phyloP scores from a whole-genome alignment of 306 rosid species.

The Cucumis hystrix region DNA sequence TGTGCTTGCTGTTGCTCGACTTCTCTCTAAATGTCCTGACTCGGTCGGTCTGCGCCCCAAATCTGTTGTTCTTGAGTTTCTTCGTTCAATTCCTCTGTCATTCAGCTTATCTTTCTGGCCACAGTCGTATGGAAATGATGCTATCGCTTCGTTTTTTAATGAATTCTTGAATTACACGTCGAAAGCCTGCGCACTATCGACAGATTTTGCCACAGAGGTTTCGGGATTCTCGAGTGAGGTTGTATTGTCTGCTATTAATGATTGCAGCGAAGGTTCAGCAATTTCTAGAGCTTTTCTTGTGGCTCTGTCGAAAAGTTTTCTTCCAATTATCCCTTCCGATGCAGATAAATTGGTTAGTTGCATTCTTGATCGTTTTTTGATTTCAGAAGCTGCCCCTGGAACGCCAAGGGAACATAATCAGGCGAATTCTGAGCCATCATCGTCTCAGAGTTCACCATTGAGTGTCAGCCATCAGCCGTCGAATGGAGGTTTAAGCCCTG shows the following conservation, averaged over 20 bases:
- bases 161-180: constrained; percentile 48
- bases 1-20: constrained; percentile 66
- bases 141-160: constrained; percentile 43
- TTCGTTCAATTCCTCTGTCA: constrained; percentile 56
- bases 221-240: constrained; percentile 48
- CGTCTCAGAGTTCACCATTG: constrained; percentile 77
- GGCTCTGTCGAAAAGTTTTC: constrained; percentile 50
- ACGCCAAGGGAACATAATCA: constrained; percentile 31
- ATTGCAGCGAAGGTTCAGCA: constrained; percentile 27
- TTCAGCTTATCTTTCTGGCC: constrained; percentile 73
- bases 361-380: constrained; percentile 48
- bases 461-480: constrained; percentile 27
- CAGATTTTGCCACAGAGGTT: constrained; percentile 52
- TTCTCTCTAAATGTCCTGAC: constrained; percentile 60
- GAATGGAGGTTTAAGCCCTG: constrained; percentile 40
- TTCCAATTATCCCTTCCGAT: constrained; percentile 50
- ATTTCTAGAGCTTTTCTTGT: constrained; percentile 55
- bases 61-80: constrained; percentile 53
- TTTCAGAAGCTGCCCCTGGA: constrained; percentile 22
- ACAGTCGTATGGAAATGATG: constrained; percentile 41
- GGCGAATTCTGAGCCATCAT: constrained; percentile 37
- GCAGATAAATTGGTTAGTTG: constrained; percentile 40
- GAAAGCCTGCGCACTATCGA: constrained; percentile 50
- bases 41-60: constrained; percentile 63
- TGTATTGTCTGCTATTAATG: constrained; percentile 29